phyloP scores from a whole-genome alignment of 345 rosid species.

The Eucalyptus albens region DNA sequence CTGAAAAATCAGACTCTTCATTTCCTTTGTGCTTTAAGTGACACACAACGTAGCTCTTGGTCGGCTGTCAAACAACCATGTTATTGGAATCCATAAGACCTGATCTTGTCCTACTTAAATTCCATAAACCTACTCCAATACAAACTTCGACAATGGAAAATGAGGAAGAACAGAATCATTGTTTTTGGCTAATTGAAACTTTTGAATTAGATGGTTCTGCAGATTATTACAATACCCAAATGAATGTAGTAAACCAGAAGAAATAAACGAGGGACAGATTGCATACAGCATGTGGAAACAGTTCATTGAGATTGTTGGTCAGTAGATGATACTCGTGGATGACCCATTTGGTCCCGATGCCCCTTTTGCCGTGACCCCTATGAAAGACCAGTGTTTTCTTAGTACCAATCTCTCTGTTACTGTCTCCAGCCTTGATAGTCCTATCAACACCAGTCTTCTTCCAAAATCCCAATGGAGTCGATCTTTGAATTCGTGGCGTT shows the following conservation, averaged over 20 bases:
- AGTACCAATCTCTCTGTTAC: background rate
- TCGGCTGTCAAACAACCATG: background rate
- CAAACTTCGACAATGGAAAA: background rate
- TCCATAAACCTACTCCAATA: too few species aligned
- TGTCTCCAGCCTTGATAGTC: background rate
- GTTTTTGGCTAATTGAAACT: background rate
- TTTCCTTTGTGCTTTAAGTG: background rate
- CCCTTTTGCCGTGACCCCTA: rapidly evolving
- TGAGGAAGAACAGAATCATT: background rate
- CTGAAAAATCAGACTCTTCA: background rate
- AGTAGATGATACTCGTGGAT: background rate
- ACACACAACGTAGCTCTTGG: background rate
- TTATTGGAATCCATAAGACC: background rate
- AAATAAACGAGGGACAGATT: background rate
- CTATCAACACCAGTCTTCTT: background rate
- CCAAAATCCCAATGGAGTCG: background rate
- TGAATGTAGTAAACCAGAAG: background rate
- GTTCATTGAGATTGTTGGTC: background rate
- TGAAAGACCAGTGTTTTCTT: background rate
- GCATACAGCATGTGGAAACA: background rate
- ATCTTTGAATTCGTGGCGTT: background rate
- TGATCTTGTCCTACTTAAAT: background rate
- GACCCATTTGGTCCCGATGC: background rate
- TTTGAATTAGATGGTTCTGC: background rate
- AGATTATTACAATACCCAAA: too few species aligned